phyloP scores from a whole-genome alignment of 1,139 yeast genomes.

The Hansenula lynferdii region DNA sequence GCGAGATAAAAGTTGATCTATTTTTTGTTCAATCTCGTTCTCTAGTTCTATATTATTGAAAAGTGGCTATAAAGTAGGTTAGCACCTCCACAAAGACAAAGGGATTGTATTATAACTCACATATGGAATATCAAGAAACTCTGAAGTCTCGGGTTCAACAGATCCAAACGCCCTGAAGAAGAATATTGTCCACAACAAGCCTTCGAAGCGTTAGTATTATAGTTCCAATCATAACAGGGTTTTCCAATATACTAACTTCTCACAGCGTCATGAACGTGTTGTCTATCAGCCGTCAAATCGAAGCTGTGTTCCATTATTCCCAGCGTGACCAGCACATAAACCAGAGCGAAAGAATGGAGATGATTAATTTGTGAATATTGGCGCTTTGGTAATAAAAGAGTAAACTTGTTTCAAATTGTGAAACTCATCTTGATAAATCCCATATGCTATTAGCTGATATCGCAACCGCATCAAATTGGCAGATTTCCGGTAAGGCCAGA shows the following conservation, averaged over 20 bases:
- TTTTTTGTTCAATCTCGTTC: conserved; percentile 23
- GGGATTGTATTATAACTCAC: conserved; percentile 12
- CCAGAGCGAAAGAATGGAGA: background rate
- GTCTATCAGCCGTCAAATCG: conserved; percentile 30
- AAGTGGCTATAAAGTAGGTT: conserved; percentile 19
- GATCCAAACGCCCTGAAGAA: conserved; percentile 71
- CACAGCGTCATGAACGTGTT: conserved; percentile 29
- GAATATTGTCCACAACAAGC: conserved; percentile 61
- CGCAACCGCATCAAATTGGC: no score
- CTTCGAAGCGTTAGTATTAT: conserved; percentile 26
- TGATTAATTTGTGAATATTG: no score
- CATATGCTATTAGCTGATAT: no score
- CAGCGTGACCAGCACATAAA: background rate
- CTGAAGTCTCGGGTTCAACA: conserved; percentile 46
- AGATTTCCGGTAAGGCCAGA: no score
- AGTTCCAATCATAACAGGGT: background rate
- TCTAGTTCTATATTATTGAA: conserved; percentile 26
- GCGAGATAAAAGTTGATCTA: conserved; percentile 21
- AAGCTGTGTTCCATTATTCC: conserved; percentile 28
- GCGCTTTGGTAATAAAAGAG: no score
- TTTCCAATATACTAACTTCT: conserved; percentile 22
- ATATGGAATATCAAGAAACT: conserved; percentile 35
- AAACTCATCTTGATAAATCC: no score
- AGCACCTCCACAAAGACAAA: conserved; percentile 4
- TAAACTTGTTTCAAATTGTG: no score